Evolutionary conservation across 2,329 filamentous ascomycete genomes (phyloP).

Genomic region (Plectosphaerella plurivora): DNA sequence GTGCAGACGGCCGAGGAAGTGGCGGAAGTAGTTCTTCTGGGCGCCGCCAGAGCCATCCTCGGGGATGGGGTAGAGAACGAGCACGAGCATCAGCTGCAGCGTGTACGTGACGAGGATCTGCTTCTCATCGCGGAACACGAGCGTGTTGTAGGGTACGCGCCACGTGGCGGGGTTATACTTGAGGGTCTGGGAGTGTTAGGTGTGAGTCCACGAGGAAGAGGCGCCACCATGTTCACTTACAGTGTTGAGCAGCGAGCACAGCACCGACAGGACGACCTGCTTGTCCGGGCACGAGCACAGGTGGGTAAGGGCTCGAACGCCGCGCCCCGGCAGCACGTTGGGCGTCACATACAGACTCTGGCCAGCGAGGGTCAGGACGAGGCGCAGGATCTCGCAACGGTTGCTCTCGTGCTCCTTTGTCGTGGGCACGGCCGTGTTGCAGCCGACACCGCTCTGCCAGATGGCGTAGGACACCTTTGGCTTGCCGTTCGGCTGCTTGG

Average conservation of each 20-base stretch:
- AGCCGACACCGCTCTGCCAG: conserved; percentile 97
- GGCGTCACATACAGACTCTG: conserved; percentile 92
- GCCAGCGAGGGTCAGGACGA: conserved; percentile 81
- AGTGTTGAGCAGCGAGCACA: conserved; percentile 93
- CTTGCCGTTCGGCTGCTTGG: conserved; percentile 64
- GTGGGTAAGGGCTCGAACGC: conserved; percentile 81
- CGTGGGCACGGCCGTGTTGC: conserved; percentile 81
- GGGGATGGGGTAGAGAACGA: conserved; percentile 83
- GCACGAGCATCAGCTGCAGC: conserved; percentile 80
- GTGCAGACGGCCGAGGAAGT: conserved; percentile 86
- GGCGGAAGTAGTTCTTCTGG: conserved; percentile 88
- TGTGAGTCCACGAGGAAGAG: too few relatives aligned
- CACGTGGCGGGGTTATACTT: conserved; percentile 95
- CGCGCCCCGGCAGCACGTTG: conserved; percentile 72
- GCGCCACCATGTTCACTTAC: conserved; percentile 42
- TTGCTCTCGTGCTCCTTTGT: conserved; percentile 93
- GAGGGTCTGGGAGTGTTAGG: conserved; percentile 57
- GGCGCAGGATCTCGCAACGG: conserved; percentile 79
- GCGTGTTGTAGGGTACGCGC: conserved; percentile 89
- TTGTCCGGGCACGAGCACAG: conserved; percentile 85
- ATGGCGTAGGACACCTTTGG: conserved; percentile 87
- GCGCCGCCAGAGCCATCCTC: conserved; percentile 61
- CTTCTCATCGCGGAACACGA: conserved; percentile 87
- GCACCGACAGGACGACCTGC: conserved; percentile 80
- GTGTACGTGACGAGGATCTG: conserved; percentile 89